Evolutionary conservation across 2,329 filamentous ascomycete species (phyloP), one percentile per base, ranked within the genome.

Genomic region (Dryadomyces quercivorus): DNA sequence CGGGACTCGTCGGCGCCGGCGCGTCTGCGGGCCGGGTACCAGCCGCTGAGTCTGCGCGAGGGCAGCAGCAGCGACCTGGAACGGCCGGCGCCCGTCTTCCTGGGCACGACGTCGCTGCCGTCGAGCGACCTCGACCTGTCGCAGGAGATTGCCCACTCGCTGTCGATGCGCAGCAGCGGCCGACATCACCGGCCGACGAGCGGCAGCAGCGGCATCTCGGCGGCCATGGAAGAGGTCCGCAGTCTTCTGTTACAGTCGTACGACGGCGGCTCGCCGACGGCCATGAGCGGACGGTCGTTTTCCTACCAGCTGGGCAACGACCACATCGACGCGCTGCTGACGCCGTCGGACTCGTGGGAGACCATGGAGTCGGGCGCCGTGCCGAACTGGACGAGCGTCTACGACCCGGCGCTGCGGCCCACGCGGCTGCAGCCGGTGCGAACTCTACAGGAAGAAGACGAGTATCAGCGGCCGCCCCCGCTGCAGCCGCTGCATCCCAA

Each of bases 301-400:
- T 31, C 26, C 4, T 31, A 31, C 8, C 26, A 5, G 26, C 26
- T 8, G 26, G 26, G 26, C 26, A 8, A 31, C 26, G 26, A 31
- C 46, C 18, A 44, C 20, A 50, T 49, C 5, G 20, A 50, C 20
- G 5, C 21, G 13, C 42, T 46, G 50, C 21, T 43, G 3, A 34
- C 54, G 10, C 44, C 50, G 20, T 58, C 59, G 42, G 50, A 45
- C 31, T 61, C 59, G 5, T 61, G 59, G 59, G 58, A 57, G 45
- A 61, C 59, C 16, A 38, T 59, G 52, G 15, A 48, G 12, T 59
- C 59, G 20, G 26, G 26, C 4, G 53, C 40, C 44, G 56, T 57
- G 56, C 56, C 56, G 38, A 60, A 60, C 58, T 59, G 59, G 59
- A 57, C 53, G 1, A 59, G 58, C 50, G 18, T 59, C 9, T 61